Conservation (phyloP, 2,329 filamentous ascomycete genomes). For the Colletotrichum navitas region DNA sequence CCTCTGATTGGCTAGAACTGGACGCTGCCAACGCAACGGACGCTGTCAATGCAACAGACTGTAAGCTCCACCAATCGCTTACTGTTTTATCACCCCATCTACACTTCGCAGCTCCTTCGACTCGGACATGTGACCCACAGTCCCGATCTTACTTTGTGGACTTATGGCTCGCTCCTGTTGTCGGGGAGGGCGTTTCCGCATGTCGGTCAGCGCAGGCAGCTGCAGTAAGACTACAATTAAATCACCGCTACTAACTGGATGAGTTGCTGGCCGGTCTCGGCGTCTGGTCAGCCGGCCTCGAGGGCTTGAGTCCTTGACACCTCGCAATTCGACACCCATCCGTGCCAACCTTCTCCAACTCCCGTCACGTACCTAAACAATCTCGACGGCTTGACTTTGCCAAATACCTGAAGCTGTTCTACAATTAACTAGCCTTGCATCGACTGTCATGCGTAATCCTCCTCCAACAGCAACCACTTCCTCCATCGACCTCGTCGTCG, state of each 20-base stretch:
- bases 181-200: neutral
- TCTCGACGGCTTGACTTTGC: neutral
- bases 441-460: neutral
- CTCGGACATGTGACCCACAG: too few species aligned
- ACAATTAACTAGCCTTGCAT: neutral
- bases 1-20: too few species aligned
- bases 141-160: neutral
- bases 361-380: constrained; percentile 7
- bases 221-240: neutral
- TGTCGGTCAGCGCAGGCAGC: neutral
- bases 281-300: neutral
- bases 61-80: constrained; percentile 9
- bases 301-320: neutral
- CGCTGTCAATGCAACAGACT: too few species aligned
- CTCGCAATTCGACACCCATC: neutral
- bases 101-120: too few species aligned
- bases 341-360: constrained; percentile 8
- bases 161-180: neutral
- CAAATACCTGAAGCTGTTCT: neutral
- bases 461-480: neutral
- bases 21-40: too few species aligned
- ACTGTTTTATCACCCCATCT: too few species aligned
- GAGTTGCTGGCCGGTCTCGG: neutral
- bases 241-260: neutral
- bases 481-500: constrained; percentile 22